Evolutionary conservation across 1,284 basidiomycete species (phyloP), one percentile per base, ranked within the genome.

Genomic region (Tremellales sp.): DNA sequence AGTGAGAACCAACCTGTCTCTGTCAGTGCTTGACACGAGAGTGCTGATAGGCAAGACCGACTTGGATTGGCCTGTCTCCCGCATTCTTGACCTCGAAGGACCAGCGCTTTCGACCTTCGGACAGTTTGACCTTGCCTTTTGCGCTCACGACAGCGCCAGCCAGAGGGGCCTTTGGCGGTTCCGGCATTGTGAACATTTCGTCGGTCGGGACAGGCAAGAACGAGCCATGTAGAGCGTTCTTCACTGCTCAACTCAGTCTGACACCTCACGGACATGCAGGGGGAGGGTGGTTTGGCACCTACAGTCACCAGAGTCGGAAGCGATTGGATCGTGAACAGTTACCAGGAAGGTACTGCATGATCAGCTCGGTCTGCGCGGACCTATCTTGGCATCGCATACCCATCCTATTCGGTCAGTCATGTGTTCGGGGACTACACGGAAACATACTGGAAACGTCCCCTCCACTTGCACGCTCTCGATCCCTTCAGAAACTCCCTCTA

Each of bases 1-100:
- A 98, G 70, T 99, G 90, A 2, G 91, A 94, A 3, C 91, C 90
- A 46, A 94, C 81, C 84, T 87, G 55, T 10, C 27, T 26, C 25
- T 12, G 40, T 33, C 1, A 43, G 31, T 37, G 10, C 24, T 19
- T 47, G 21, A 49, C 13, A 26, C 19, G 21, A 27, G 31, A 35
- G 21, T 35, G 19, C 35, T 10, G 23, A 40, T 15, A 23, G 46
- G 45, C 26, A 27, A 13, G 11, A 40, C 24, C 71, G 51, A 86
- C 87, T 78, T 97, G 94, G 51, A 98, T 85, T 3, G 94, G 94
- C 22, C 94, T 79, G 70, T 97, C 94, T 0, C 94, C 93, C 35
- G 84, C 87, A 75, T 99, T 98, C 27, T 85, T 89, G 35, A 98
- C 91, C 33, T 80, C 79, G 44, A 98, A 72, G 52, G 76, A 76